Percentiles rank a stretch among this genome's conserved stretches.
Conservation (phyloP, 1,284 basidiomycete genomes). For the Malassezia equina region DNA sequence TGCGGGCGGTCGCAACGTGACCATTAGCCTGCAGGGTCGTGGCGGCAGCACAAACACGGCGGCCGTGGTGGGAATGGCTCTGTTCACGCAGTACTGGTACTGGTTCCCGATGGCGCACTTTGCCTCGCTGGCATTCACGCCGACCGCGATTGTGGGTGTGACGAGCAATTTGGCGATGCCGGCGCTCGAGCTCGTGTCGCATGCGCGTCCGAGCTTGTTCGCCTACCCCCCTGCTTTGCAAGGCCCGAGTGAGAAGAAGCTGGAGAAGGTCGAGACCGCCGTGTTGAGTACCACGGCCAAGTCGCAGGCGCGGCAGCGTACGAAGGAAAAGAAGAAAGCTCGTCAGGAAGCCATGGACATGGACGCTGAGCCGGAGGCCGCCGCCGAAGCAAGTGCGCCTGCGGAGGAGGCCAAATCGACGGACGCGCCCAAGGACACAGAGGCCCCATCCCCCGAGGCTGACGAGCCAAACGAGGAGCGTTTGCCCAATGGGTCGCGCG, state of each 20-base stretch:
- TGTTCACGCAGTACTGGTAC: slow-evolving; percentile 49
- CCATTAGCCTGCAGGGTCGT: slow-evolving; percentile 42
- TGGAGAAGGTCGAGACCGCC: slow-evolving; percentile 46
- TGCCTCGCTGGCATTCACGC: slow-evolving; percentile 43
- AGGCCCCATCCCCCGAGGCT: slow-evolving; percentile 49
- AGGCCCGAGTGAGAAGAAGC: slow-evolving; percentile 41
- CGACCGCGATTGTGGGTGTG: slow-evolving; percentile 44
- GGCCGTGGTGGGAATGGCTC: slow-evolving; percentile 47
- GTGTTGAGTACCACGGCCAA: slow-evolving; percentile 45
- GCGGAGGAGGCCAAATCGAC: slow-evolving; percentile 9
- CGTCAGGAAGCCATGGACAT: slow-evolving; percentile 34
- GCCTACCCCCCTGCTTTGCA: slow-evolving; percentile 41
- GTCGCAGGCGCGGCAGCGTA: slow-evolving; percentile 41
- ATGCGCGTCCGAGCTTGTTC: slow-evolving; percentile 43
- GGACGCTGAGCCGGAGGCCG: slow-evolving; percentile 22
- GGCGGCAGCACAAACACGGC: slow-evolving; percentile 44
- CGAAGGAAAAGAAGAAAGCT: slow-evolving; percentile 39
- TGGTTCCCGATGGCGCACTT: slow-evolving; percentile 49
- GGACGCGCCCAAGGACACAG: slow-evolving; percentile 16
- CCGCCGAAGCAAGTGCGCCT: slow-evolving; percentile 18
- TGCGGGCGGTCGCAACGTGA: slow-evolving; percentile 46
- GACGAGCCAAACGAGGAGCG: slow-evolving; percentile 65
- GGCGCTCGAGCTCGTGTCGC: slow-evolving; percentile 38
- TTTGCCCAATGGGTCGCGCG: slow-evolving; percentile 79
- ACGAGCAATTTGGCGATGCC: slow-evolving; percentile 39